phyloP scores from a whole-genome alignment of 768 basidiomycete genomes.

The Lyophyllum semitale region DNA sequence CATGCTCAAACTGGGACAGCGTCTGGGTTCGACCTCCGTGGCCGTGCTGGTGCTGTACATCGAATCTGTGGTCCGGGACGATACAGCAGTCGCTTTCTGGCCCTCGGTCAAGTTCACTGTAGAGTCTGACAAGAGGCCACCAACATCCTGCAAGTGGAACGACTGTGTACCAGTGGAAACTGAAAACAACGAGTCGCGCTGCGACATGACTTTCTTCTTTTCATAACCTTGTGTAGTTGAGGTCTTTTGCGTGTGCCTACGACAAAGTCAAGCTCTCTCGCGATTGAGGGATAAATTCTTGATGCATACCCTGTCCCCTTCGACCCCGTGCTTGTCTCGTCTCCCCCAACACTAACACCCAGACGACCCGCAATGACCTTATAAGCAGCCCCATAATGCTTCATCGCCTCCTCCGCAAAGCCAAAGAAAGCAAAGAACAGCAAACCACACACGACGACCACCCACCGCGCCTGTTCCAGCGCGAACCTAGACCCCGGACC shows the following conservation, averaged over 20 bases:
- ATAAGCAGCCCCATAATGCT: slow-evolving; percentile 32
- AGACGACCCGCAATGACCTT: neutral
- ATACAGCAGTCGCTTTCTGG: neutral
- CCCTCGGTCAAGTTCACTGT: neutral
- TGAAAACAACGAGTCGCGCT: neutral
- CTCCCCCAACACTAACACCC: neutral
- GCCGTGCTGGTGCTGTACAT: neutral
- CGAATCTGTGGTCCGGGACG: neutral
- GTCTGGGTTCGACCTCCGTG: no score
- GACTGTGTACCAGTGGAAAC: neutral
- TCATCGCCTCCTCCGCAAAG: slow-evolving; percentile 52
- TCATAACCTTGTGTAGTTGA: neutral
- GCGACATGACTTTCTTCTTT: neutral
- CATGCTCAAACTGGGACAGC: no score
- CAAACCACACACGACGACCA: slow-evolving; percentile 40
- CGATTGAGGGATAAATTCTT: neutral
- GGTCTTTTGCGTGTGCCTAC: neutral
- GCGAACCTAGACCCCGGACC: slow-evolving; percentile 10
- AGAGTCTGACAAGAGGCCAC: neutral
- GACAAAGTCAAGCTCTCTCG: neutral
- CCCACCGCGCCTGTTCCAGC: slow-evolving; percentile 43
- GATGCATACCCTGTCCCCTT: neutral
- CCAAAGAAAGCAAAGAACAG: slow-evolving; percentile 63
- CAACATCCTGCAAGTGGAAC: neutral
- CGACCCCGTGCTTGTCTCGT: neutral